Base-by-base conservation (phyloP, 2,329 filamentous ascomycete species). In the Pseudocercospora ulei region DNA sequence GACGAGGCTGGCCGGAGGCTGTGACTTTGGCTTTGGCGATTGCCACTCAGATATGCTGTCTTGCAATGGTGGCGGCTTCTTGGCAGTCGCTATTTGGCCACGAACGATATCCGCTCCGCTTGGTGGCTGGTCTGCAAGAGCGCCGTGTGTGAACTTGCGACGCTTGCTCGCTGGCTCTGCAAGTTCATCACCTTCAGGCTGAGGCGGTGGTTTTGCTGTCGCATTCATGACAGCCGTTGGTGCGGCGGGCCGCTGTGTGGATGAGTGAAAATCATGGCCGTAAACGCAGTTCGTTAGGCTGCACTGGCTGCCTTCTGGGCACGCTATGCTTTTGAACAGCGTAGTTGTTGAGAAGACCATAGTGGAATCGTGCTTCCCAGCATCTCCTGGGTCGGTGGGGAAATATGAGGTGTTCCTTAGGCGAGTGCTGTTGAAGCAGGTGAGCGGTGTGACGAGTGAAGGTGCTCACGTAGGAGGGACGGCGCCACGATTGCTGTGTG, bases 231-330 rank as follows among this genome's bases (percentile, higher is more conserved):
- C 24, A 31, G 28, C 11, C 9, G 13, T 16, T 23, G 19, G 17
- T 16, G 20, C 13, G 37, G 8, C 18, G 14, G 18, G n/a, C 19
- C 27, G n/a, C 11, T 33, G n/a, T 18, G 20, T 13, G n/a, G 37
- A 18, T n/a, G n/a, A 19, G 14, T 31, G 19, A 6, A 52, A 38
- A 38, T 66, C 56, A 57, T 79, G 75, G 7, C 61, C 64, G 58
- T 78, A 80, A 12, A 78, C 68, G 60, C 75, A 80, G 46, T 68
- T 67, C 8, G 70, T 61, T 7, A 78, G 59, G 18, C 57, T 52
- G 57, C 75, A 79, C 42, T 58, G 46, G 17, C 58, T 51, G 8
- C 65, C 65, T 45, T 66, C 62, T 5, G 75, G 75, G 55, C 75
- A 79, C 17, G 62, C 50, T 26, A 72, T 59, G 26, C 60, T 58